Evolutionary conservation across 2,329 filamentous ascomycete genomes (phyloP), one percentile per base, ranked within the genome.

Genomic region (Neonectria hederae): DNA sequence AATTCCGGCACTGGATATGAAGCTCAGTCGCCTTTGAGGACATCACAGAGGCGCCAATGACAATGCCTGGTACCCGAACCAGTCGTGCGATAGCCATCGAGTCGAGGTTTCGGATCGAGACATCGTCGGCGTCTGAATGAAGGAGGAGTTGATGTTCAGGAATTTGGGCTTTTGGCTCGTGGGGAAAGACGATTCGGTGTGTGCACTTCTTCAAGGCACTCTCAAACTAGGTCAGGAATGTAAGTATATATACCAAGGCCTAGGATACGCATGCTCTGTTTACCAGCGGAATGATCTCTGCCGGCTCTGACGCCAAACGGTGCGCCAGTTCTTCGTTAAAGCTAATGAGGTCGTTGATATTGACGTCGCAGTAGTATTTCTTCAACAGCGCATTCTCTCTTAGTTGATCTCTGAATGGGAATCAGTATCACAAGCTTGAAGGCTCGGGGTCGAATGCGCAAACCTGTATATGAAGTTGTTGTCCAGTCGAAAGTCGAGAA

Each of bases 311-410:
- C 21, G 91, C 92, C 66, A 99, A 85, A 76, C 90, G 90, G 79
- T 98, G 93, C 28, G 95, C 96, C 65, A 99, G 86, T 78, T 97
- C 94, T 80, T 98, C 95, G 76, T 97, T 96, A 82, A 94, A 98
- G 66, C 92, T 96, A 78, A 98, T 98, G 63, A 99, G 83, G 78
- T 99, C 95, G 66, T 92, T 93, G 72, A 99, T 93, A 78, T 99
- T 94, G 76, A 99, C 88, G 78, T 99, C 95, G 83, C 96, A 97
- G 79, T 91, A 97, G 82, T 94, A 98, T 74, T 94, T 94, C 78
- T 97, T 96, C 45, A 97, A 85, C 1, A 98, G 87, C 8, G 96
- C 94, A 82, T 99, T 99, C 77, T 98, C 94, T 74, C 93, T 89
- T 63, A 99, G 88, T 81, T 98, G 96, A 75, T 98, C 95, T 87